Conservation (phyloP, 2,329 filamentous ascomycete genomes). For the Trichoderma guizhouense region DNA sequence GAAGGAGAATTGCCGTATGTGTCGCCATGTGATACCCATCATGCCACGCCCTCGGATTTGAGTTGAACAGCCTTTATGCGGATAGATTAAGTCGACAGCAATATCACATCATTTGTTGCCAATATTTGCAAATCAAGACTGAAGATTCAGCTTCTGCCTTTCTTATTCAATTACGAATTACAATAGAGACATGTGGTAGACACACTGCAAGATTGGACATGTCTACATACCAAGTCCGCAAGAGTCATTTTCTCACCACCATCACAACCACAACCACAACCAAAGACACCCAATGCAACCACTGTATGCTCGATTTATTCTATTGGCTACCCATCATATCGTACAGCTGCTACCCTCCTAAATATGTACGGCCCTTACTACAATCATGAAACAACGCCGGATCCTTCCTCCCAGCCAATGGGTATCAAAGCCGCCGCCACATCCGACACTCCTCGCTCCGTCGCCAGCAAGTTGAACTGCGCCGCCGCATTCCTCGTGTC, state of each 20-base stretch:
- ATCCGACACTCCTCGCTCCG: slow-evolving; percentile 79
- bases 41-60: not conserved
- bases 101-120: not conserved
- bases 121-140: not conserved
- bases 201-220: no score
- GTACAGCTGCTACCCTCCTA: not conserved
- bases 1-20: not conserved
- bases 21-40: not conserved
- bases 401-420: slow-evolving; percentile 71
- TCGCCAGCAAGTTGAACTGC: slow-evolving; percentile 93
- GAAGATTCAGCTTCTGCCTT: not conserved
- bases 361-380: not conserved
- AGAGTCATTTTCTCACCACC: not conserved
- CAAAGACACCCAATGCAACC: not conserved
- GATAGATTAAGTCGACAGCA: not conserved
- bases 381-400: slow-evolving; percentile 8
- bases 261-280: not conserved
- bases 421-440: slow-evolving; percentile 87
- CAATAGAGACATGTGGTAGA: not conserved
- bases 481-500: slow-evolving; percentile 93
- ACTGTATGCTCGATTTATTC: not conserved
- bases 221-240: not conserved
- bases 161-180: not conserved
- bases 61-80: not conserved
- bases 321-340: not conserved